phyloP scores from a whole-genome alignment of 169 alveolate species.

The Perkinsus marinus region DNA sequence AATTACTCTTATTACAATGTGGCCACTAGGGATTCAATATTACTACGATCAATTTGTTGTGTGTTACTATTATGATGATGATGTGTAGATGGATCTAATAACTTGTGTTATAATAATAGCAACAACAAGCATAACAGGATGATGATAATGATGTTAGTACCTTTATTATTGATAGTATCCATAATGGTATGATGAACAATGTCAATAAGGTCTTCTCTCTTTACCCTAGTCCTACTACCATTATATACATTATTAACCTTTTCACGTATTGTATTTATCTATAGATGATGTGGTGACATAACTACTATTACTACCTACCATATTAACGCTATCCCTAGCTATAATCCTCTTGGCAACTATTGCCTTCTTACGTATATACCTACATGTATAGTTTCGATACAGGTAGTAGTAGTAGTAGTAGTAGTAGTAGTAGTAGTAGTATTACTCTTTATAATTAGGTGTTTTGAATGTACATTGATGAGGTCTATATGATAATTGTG shows the following conservation, averaged over 20 bases:
- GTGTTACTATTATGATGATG: too few species aligned
- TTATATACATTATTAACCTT: neutral
- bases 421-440: neutral
- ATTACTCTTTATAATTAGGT: neutral
- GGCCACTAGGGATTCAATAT: neutral
- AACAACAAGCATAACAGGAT: too few species aligned
- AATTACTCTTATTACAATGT: neutral
- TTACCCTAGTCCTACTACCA: neutral
- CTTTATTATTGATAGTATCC: too few species aligned
- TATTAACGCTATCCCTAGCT: neutral
- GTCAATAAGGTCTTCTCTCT: neutral
- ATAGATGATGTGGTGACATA: too few species aligned
- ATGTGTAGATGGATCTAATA: too few species aligned
- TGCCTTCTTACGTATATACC: neutral
- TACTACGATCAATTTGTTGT: neutral
- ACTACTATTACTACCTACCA: neutral
- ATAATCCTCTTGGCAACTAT: neutral
- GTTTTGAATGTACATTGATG: neutral
- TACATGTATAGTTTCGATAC: neutral
- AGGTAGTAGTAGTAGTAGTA: neutral
- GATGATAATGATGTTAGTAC: too few species aligned
- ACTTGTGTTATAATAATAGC: too few species aligned
- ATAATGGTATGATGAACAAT: neutral
- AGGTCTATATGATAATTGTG: neutral
- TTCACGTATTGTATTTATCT: neutral